Percentiles rank a stretch among this genome's conserved stretches.
These are phyloP conservation scores for Taiwanofungus camphoratus DNA, from an alignment of 1,284 basidiomycete genomes.

Conservation along the genomic window DNA sequence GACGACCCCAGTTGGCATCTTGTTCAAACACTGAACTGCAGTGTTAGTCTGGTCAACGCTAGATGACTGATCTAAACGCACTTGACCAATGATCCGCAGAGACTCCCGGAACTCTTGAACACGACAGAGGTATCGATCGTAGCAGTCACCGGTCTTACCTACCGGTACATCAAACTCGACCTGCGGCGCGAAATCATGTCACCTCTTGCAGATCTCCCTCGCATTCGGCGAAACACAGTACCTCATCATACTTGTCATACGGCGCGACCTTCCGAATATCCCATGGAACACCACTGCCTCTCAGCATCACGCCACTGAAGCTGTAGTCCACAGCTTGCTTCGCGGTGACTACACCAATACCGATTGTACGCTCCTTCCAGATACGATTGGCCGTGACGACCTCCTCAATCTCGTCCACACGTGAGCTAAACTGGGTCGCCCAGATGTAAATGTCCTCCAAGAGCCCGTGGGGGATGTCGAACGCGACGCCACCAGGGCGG, in stretches of 20 bases:
- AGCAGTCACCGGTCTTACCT: constrained; percentile 96
- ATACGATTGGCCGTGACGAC: constrained; percentile 97
- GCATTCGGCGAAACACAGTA: constrained; percentile 19
- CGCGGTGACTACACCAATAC: constrained; percentile 87
- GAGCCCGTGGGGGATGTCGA: constrained; percentile 93
- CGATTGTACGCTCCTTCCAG: constrained; percentile 94
- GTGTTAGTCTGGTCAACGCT: background rate
- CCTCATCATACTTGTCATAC: constrained; percentile 97
- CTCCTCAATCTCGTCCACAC: constrained; percentile 97
- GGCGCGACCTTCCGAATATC: constrained; percentile 90
- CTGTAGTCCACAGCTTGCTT: constrained; percentile 91
- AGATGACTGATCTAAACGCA: constrained; percentile 19
- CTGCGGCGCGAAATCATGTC: constrained; percentile 27
- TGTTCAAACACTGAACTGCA: constrained; percentile 77
- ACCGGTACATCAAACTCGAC: constrained; percentile 98
- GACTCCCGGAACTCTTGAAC: constrained; percentile 98
- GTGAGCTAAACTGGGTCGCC: constrained; percentile 89
- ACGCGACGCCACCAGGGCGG: constrained; percentile 96
- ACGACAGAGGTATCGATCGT: constrained; percentile 93
- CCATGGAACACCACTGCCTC: constrained; percentile 94
- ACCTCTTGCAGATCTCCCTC: background rate
- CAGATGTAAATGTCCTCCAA: constrained; percentile 98
- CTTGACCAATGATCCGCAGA: constrained; percentile 84
- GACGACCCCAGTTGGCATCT: constrained; percentile 91
- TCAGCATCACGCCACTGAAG: constrained; percentile 96